phyloP scores from a whole-genome alignment of 2,329 filamentous ascomycete species.

The Aspergillus aculeatinus region DNA sequence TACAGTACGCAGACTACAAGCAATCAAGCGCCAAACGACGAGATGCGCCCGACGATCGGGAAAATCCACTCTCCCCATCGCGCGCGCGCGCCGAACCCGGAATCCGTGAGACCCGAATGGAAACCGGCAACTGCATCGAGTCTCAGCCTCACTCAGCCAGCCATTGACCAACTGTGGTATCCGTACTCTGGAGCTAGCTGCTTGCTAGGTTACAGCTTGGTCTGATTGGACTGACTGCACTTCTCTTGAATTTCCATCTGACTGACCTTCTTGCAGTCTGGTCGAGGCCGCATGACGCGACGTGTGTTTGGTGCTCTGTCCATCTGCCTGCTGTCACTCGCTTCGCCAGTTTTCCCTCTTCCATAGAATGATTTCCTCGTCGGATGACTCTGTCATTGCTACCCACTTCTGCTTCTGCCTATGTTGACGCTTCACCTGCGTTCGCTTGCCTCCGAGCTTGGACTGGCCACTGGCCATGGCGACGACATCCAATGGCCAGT shows the following conservation, averaged over 20 bases:
- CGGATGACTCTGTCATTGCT: slow-evolving; percentile 5
- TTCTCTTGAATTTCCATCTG: no score
- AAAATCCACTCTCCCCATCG: not conserved
- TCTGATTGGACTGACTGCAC: not conserved
- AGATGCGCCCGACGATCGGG: not conserved
- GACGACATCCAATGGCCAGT: slow-evolving; percentile 32
- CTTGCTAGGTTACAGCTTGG: not conserved
- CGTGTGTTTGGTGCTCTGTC: no score
- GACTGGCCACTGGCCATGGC: slow-evolving; percentile 30
- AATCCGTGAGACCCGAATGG: slow-evolving; percentile 12
- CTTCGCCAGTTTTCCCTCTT: not conserved
- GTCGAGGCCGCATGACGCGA: not conserved
- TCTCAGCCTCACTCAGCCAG: not conserved
- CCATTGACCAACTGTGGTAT: not conserved
- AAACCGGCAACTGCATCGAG: not conserved
- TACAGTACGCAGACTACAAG: no score
- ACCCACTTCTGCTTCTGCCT: slow-evolving; percentile 17
- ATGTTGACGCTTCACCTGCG: slow-evolving; percentile 31
- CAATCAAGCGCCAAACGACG: not conserved
- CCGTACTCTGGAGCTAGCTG: no score
- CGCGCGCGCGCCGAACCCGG: not conserved
- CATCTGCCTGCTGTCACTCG: not conserved
- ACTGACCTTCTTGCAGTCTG: not conserved
- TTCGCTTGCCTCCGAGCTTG: slow-evolving; percentile 21
- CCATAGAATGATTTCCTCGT: slow-evolving; percentile 19